phyloP scores from a whole-genome alignment of 257 asterid species.

The Echium plantagineum region DNA sequence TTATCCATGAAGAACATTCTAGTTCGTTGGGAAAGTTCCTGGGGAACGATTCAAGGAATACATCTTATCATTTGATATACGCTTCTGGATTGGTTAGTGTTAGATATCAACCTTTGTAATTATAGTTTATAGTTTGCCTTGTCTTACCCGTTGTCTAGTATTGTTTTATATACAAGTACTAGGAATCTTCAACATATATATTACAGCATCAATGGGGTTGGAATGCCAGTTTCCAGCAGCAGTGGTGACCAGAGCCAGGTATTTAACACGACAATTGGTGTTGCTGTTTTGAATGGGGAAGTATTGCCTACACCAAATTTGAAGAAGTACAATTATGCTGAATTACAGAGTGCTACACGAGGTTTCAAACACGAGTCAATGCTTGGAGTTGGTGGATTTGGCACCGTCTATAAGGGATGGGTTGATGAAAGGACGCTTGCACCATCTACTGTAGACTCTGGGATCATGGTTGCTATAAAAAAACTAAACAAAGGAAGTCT shows the following conservation, averaged over 20 bases:
- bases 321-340: slow-evolving; percentile 25
- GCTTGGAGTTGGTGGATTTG: slow-evolving; percentile 41
- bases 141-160: too few relatives aligned
- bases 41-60: too few relatives aligned
- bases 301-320: slow-evolving; percentile 22
- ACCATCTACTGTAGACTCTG: slow-evolving; percentile 23
- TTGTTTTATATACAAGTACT: too few relatives aligned
- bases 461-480: slow-evolving; percentile 40
- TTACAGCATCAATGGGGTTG: slow-evolving; percentile 26
- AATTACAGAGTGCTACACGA: slow-evolving; percentile 25
- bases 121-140: too few relatives aligned
- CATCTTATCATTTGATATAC: too few relatives aligned
- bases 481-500: slow-evolving; percentile 28
- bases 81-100: too few relatives aligned
- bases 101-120: too few relatives aligned
- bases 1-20: too few relatives aligned
- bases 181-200: too few relatives aligned
- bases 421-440: slow-evolving; percentile 32
- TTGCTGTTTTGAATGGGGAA: slow-evolving; percentile 20
- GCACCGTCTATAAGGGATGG: slow-evolving; percentile 44
- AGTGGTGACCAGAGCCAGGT: slow-evolving; percentile 25
- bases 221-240: slow-evolving; percentile 20
- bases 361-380: slow-evolving; percentile 32
- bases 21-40: too few relatives aligned
- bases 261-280: slow-evolving; percentile 27